Conservation (phyloP, 768 basidiomycete genomes). For the Suillus decipiens region DNA sequence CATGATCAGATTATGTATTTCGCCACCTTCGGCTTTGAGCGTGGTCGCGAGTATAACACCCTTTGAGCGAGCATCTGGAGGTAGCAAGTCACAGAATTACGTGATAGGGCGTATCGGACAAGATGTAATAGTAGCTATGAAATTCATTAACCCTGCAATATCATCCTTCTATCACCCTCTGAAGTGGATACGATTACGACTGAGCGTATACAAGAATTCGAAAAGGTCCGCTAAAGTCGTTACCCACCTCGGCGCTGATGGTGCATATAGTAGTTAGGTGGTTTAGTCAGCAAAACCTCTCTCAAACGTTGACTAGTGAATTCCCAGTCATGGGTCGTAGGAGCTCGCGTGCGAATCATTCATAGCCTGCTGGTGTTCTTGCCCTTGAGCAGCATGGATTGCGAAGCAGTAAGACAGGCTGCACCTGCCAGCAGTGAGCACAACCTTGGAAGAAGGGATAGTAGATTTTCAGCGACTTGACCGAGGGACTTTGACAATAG, state of each 20-base stretch:
- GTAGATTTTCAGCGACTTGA: not conserved
- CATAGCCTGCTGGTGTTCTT: constrained; percentile 14
- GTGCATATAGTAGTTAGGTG: not conserved
- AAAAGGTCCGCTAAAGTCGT: not conserved
- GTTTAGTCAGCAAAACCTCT: too few relatives aligned
- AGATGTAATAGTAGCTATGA: not conserved
- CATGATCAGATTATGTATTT: not conserved
- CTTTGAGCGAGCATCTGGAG: not conserved
- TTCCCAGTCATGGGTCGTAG: not conserved
- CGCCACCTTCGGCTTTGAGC: not conserved
- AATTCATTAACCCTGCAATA: not conserved
- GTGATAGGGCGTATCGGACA: not conserved
- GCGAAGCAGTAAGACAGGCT: constrained; percentile 11
- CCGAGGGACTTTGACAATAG: not conserved
- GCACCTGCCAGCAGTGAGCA: constrained; percentile 17
- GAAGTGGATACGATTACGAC: too few relatives aligned
- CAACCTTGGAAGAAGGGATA: constrained; percentile 12
- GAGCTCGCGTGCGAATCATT: constrained; percentile 3
- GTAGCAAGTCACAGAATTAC: not conserved
- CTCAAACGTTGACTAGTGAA: too few relatives aligned
- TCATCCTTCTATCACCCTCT: not conserved
- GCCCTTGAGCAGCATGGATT: constrained; percentile 12
- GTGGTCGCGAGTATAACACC: not conserved
- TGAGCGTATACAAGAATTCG: not conserved
- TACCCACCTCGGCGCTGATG: not conserved